Percentiles rank a stretch among this genome's conserved stretches.
Evolutionary conservation across 2,329 filamentous ascomycete species (phyloP).

Genomic region (Colletotrichum liaoningense): DNA sequence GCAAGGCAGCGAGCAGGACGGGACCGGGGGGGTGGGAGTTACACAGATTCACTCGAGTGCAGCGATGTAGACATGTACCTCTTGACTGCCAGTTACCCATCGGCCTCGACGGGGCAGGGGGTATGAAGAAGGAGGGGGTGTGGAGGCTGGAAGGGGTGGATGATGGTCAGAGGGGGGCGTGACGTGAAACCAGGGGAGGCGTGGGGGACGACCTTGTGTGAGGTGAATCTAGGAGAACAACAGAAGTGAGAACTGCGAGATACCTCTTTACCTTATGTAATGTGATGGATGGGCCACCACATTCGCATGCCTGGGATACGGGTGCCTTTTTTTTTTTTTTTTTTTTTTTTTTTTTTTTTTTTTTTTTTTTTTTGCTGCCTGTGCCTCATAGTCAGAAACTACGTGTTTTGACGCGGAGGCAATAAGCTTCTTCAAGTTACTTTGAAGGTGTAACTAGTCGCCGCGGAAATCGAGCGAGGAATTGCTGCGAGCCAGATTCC

Average conservation of each 20-base stretch:
- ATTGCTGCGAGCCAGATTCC: not conserved
- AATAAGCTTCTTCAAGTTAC: not conserved
- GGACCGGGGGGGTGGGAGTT: not conserved
- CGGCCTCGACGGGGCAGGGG: not conserved
- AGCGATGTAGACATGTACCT: not conserved
- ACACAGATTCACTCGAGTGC: not conserved
- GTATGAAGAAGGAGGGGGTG: not conserved
- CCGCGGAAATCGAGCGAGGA: not conserved
- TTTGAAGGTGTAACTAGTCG: not conserved
- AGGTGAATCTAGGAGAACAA: not conserved
- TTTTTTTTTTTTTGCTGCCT: not conserved
- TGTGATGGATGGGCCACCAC: not conserved
- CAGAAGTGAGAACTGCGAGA: not conserved
- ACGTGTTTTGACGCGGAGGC: not conserved
- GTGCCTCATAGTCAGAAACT: not conserved
- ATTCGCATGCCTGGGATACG: not conserved
- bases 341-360: not conserved
- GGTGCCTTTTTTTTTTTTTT: not conserved
- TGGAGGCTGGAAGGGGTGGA: not conserved
- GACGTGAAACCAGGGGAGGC: not conserved
- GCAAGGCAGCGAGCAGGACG: not conserved
- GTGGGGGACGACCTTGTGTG: not conserved
- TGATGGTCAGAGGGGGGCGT: not conserved
- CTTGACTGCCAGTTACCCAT: not conserved
- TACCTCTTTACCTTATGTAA: constrained; percentile 12